Percentiles rank a stretch among this genome's conserved stretches.
These are phyloP conservation scores for Exsudoporus frostii DNA, from an alignment of 768 basidiomycete species.

Conservation along the genomic window DNA sequence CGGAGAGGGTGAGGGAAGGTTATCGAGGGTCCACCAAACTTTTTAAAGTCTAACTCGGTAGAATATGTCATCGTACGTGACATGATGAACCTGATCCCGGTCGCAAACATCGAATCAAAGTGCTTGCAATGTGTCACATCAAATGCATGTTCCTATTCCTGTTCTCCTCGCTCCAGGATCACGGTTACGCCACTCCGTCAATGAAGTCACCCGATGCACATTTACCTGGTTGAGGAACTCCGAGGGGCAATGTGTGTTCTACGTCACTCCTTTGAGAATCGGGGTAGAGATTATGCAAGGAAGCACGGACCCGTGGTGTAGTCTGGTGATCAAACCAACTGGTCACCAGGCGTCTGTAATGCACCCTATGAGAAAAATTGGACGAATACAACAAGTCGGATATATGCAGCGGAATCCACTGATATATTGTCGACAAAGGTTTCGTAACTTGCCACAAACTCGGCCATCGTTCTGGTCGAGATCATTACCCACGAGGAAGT, in stretches of 20 bases:
- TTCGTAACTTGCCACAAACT: background rate
- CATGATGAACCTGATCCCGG: background rate
- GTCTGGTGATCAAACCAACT: background rate
- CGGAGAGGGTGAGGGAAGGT: background rate
- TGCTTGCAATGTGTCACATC: background rate
- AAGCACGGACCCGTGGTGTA: background rate
- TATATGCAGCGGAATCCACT: background rate
- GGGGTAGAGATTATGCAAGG: no score
- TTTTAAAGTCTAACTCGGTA: constrained; percentile 2
- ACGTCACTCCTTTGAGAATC: no score
- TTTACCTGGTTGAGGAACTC: background rate
- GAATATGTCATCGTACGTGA: constrained; percentile 1
- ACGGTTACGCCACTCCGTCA: background rate
- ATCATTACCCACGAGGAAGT: constrained; percentile 8
- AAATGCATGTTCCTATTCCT: background rate
- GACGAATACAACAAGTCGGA: background rate
- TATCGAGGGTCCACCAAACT: background rate
- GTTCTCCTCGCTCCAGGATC: background rate
- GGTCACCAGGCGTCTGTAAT: background rate
- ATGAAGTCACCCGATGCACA: no score
- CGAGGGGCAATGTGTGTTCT: no score
- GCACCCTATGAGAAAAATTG: no score
- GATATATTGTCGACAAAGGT: background rate
- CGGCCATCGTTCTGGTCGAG: background rate
- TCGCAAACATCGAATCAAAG: background rate